A percentile compares a stretch with the other conserved stretches of the same genome.
phyloP scores from a whole-genome alignment of 331 rosid genomes.

The Phaseolus coccineus region DNA sequence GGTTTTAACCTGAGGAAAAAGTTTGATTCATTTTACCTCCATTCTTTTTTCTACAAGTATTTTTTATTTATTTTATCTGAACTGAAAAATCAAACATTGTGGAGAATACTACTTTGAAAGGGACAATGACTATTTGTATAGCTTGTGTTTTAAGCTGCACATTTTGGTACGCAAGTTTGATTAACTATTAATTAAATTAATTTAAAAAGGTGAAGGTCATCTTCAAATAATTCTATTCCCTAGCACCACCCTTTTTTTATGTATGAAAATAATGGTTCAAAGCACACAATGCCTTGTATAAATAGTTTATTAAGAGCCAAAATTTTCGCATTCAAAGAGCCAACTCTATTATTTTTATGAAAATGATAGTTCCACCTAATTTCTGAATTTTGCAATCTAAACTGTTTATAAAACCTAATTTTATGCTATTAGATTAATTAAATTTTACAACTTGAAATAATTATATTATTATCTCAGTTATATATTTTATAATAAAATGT shows the following conservation, averaged over 20 bases:
- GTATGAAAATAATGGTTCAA: not conserved
- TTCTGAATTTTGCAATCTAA: not conserved
- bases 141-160: conserved; percentile 5
- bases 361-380: not conserved
- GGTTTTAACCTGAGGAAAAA: not conserved
- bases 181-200: not conserved
- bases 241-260: not conserved
- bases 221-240: conserved; percentile 4
- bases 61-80: not conserved
- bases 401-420: not conserved
- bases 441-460: too few relatives aligned
- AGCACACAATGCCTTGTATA: not conserved
- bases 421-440: too few relatives aligned
- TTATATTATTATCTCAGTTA: too few relatives aligned
- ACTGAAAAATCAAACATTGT: not conserved
- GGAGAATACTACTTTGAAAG: not conserved
- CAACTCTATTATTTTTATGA: not conserved
- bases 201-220: conserved; percentile 3
- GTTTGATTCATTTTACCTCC: not conserved
- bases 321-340: not conserved
- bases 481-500: too few relatives aligned
- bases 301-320: not conserved
- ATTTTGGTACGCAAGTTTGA: conserved; percentile 5
- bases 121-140: not conserved
- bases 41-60: not conserved